Base-by-base conservation (phyloP, 1,284 basidiomycete species). In the Caloboletus firmus region DNA sequence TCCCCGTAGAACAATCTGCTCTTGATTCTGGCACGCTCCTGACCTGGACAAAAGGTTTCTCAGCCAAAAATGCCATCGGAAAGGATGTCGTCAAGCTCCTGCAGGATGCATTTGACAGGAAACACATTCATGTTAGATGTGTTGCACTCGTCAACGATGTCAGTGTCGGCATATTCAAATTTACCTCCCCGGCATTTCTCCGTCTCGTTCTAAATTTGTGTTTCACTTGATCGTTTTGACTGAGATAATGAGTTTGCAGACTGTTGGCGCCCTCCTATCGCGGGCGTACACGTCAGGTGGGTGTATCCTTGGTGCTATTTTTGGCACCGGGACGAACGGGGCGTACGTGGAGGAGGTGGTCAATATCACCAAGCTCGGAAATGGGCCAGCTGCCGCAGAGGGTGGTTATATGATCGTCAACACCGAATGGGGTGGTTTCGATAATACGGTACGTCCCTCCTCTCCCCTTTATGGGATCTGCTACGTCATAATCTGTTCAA, bases 281-380 rank as follows among this genome's bases (percentile, higher is more conserved):
- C 84, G 93, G 52, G 92, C 94, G 26, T 99, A 99, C 69, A 90
- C 91, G 46, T 83, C 85, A 20, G 95, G 95, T 18, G 91, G 91
- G 13, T 95, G 93, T 59, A 78, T 95, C 24, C 82, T 95, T 34
- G 96, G 93, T 46, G 89, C 87, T 59, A 99, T 98, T 67, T 98
- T 98, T 67, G 96, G 96, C 26, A 99, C 97, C 0, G 97, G 96
- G 11, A 99, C 97, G 8, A 99, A 99, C 70, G 96, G 96, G 42
- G 97, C 96, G 11, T 98, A 95, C 74, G 83, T 99, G 43, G 96
- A 98, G 72, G 80, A 90, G 62, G 79, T 95, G 6, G 74, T 82
- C 50, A 94, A 92, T 54, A 88, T 98, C 67, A 85, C 79, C 45
- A 98, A 98, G 73, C 77, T 95, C 5, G 82, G 82, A 18, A 83